Base-by-base conservation (phyloP, 139 green algal genomes). In the Dunaliella primolecta region DNA sequence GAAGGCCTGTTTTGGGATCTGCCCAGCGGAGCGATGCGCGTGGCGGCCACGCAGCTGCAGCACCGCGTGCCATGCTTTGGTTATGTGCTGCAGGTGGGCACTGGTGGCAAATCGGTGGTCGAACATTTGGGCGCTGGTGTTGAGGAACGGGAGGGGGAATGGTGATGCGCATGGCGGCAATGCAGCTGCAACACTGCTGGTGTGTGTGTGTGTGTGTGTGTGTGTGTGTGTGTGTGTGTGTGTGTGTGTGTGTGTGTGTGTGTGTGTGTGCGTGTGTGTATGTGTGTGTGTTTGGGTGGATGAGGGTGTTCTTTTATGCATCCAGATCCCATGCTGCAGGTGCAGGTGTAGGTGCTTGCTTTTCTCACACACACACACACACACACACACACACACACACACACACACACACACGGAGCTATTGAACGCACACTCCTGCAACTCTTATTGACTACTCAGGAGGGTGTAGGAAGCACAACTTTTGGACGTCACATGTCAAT, bases 31-130 rank as follows among this genome's bases (percentile, higher is more conserved):
- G 81, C n/a, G 36, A 31, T 32, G 55, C 29, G 80, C 2, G 80
- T 56, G 1, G 80, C 83, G 75, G 90, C 86, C 56, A 89, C 87
- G 36, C 94, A 96, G 91, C 92, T 97, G 87, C 92, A 95, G 87
- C 95, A 98, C 88, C 89, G 93, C 15, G 85, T 98, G 78, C 91
- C 94, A 0, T 97, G 94, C 90, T 97, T 93, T 93, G 95, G 95
- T 21, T 96, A 96, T 30, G 91, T 95, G 3, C 88, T 97, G 3
- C 78, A 91, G 81, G 93, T 84, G 32, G n/a, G n/a, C 37, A 2
- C 37, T 64, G 7, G 7, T 64, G 7, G 46, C 46, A 64, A n/a
- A n/a, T n/a, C n/a, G n/a, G n/a, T 64, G 46, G 7, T 15, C 46
- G 15, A 25, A 64, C 15, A 25, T 64, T 64, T 7, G 7, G 46